Conservation (phyloP, 1,284 basidiomycete genomes). For the Cryptococcus wingfieldii region DNA sequence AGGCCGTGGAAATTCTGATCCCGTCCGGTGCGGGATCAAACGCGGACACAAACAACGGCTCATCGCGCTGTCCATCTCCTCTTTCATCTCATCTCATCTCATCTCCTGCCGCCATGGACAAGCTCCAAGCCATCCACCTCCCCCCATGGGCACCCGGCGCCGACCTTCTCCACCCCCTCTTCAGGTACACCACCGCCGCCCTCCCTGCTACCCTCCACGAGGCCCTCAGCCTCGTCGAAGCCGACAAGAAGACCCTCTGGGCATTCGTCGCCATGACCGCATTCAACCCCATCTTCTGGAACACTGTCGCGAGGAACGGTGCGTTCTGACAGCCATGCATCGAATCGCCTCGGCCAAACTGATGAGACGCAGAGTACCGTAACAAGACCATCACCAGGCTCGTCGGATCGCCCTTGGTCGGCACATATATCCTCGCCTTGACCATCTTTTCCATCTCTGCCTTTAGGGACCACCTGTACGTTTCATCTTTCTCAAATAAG, state of each 20-base stretch:
- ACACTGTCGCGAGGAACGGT: slow-evolving; percentile 91
- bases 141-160: slow-evolving; percentile 30
- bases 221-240: slow-evolving; percentile 50
- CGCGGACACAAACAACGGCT: no score
- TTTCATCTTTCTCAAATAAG: no score
- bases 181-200: slow-evolving; percentile 20
- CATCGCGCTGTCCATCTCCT: not conserved
- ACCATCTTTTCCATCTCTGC: slow-evolving; percentile 83
- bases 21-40: no score
- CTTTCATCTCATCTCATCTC: not conserved
- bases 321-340: slow-evolving; percentile 25
- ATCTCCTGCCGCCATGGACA: not conserved
- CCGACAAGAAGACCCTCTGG: slow-evolving; percentile 62
- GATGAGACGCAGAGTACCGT: slow-evolving; percentile 63
- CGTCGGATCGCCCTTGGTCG: slow-evolving; percentile 67
- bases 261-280: slow-evolving; percentile 62
- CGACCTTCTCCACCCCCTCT: slow-evolving; percentile 23
- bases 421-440: slow-evolving; percentile 87
- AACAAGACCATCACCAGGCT: slow-evolving; percentile 80
- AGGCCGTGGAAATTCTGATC: no score
- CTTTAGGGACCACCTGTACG: slow-evolving; percentile 78
- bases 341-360: not conserved
- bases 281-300: slow-evolving; percentile 95
- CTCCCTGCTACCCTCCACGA: not conserved
- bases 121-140: slow-evolving; percentile 2